Conservation (phyloP, 371 early-diverging fungal genomes). For the Lichtheimia corymbifera region DNA sequence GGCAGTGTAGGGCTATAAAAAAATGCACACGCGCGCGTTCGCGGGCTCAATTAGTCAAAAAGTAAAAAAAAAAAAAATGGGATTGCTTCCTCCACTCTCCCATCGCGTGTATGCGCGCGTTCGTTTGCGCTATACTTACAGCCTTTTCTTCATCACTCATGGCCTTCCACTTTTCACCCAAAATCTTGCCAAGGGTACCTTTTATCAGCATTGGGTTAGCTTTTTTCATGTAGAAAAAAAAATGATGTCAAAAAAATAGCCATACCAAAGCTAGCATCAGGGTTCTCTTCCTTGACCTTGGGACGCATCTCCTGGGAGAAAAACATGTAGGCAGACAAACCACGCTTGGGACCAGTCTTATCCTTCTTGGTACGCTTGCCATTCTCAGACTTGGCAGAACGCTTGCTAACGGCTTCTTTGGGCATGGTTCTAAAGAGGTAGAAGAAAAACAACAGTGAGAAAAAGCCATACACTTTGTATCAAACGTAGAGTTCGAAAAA, state of each 20-base stretch:
- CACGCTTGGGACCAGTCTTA: constrained; percentile 80
- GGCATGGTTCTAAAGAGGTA: constrained; percentile 23
- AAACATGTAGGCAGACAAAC: constrained; percentile 81
- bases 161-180: constrained; percentile 81
- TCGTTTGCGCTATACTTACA: constrained; percentile 29
- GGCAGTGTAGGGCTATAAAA: constrained; percentile 47
- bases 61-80: constrained; percentile 2
- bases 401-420: constrained; percentile 24
- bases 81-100: too few relatives aligned
- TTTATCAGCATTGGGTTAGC: background rate
- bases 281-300: constrained; percentile 73
- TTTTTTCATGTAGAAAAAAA: too few relatives aligned
- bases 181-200: constrained; percentile 74
- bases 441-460: background rate
- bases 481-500: too few relatives aligned
- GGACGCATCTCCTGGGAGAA: constrained; percentile 77
- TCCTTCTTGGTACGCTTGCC: constrained; percentile 59
- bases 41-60: constrained; percentile 9
- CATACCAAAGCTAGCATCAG: constrained; percentile 78
- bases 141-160: constrained; percentile 65
- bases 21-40: background rate
- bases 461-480: background rate
- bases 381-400: constrained; percentile 20
- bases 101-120: background rate
- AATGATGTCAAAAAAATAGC: background rate